Evolutionary conservation across 129 eudicot species (phyloP).

Genomic region (Tanacetum coccineum): DNA sequence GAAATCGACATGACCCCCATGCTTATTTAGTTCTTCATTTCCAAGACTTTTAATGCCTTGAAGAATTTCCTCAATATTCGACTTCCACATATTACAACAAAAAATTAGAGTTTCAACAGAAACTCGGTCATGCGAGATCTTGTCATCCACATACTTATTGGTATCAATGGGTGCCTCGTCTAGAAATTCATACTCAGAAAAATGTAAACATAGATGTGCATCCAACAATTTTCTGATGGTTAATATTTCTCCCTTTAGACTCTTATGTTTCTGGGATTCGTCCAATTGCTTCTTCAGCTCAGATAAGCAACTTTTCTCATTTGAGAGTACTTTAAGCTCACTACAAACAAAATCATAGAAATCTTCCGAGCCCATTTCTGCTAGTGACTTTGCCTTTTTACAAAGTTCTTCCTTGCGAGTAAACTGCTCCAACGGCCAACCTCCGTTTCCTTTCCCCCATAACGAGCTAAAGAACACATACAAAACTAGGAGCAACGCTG

Average conservation of each 20-base stretch:
- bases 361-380: conserved; percentile 16
- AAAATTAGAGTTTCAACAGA: conserved; percentile 40
- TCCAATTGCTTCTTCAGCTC: conserved; percentile 31
- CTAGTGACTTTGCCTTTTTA: conserved; percentile 35
- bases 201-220: conserved; percentile 16
- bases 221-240: conserved; percentile 43
- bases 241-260: conserved; percentile 35
- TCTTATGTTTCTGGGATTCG: conserved; percentile 20
- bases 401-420: conserved; percentile 34
- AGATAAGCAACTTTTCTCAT: conserved; percentile 27
- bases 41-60: conserved; percentile 34
- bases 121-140: conserved; percentile 32
- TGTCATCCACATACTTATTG: conserved; percentile 16
- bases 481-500: conserved; percentile 31
- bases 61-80: conserved; percentile 21
- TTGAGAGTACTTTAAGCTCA: conserved; percentile 36
- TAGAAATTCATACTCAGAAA: conserved; percentile 41
- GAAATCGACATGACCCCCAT: conserved; percentile 30
- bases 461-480: conserved; percentile 32
- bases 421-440: conserved; percentile 59
- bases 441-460: conserved; percentile 34
- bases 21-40: conserved; percentile 8
- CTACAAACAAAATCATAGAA: conserved; percentile 30
- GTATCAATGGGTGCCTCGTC: conserved; percentile 20
- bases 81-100: conserved; percentile 49